These are phyloP conservation scores for Actinomortierella wolfii DNA, from an alignment of 371 early-diverging fungal species.

Conservation along the genomic window DNA sequence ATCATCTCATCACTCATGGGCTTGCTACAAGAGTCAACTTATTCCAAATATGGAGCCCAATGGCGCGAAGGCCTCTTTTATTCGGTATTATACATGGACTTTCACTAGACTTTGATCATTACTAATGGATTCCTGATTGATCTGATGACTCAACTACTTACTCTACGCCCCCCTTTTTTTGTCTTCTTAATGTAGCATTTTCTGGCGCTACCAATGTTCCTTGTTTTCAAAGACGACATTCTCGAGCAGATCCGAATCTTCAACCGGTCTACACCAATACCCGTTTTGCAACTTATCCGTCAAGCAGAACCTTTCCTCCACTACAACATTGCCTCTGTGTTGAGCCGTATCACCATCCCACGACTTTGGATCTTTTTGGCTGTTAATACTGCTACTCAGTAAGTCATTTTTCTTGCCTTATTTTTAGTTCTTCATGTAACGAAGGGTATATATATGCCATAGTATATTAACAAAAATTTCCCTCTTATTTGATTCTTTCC, in stretches of 20 bases:
- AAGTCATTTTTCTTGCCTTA: slow-evolving; percentile 43
- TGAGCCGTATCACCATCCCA: slow-evolving; percentile 52
- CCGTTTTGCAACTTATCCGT: slow-evolving; percentile 46
- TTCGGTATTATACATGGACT: slow-evolving; percentile 53
- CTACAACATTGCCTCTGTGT: slow-evolving; percentile 26
- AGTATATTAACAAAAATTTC: slow-evolving; percentile 13
- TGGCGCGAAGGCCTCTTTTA: slow-evolving; percentile 94
- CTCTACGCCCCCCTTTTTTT: background rate
- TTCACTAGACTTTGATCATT: background rate
- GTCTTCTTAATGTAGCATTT: slow-evolving; percentile 62
- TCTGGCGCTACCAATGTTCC: slow-evolving; percentile 80
- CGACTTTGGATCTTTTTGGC: slow-evolving; percentile 72
- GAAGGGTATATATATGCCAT: background rate
- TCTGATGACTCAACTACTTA: background rate
- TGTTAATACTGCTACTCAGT: slow-evolving; percentile 80
- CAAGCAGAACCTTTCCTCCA: slow-evolving; percentile 33
- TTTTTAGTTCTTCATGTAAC: too few species aligned
- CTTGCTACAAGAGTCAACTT: slow-evolving; percentile 82
- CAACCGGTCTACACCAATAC: slow-evolving; percentile 56
- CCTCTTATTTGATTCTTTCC: background rate
- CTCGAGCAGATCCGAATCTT: slow-evolving; percentile 52
- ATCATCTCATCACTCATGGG: slow-evolving; percentile 83
- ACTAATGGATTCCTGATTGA: background rate
- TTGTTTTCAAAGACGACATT: slow-evolving; percentile 72
- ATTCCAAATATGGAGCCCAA: slow-evolving; percentile 77